Evolutionary conservation across 148 eudicot species (phyloP).

Genomic region (Camellia lanceoleosa): DNA sequence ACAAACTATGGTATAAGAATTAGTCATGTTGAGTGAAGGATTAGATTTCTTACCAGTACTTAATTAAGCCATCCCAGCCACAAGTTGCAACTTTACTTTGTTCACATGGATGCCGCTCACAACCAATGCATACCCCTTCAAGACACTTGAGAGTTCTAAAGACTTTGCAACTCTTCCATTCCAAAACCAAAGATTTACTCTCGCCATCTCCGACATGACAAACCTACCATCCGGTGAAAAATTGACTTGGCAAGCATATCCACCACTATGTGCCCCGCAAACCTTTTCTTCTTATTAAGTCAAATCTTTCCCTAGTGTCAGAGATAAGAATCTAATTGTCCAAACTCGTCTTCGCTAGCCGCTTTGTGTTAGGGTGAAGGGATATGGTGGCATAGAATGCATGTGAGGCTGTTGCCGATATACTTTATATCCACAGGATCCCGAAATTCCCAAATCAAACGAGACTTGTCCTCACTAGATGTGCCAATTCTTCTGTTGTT

Average conservation of each 20-base stretch:
- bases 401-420: slow-evolving; percentile 96
- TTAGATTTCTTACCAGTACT: slow-evolving; percentile 64
- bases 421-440: slow-evolving; percentile 96
- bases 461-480: slow-evolving; percentile 92
- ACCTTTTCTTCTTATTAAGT: slow-evolving; percentile 94
- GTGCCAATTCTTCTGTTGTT: slow-evolving; percentile 92
- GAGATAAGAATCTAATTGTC: slow-evolving; percentile 95
- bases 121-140: slow-evolving; percentile 87
- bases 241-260: too few species aligned
- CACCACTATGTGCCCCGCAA: slow-evolving; percentile 30
- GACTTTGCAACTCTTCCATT: slow-evolving; percentile 95
- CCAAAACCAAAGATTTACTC: slow-evolving; percentile 97
- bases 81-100: slow-evolving; percentile 96
- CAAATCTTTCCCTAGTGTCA: slow-evolving; percentile 85
- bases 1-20: neutral
- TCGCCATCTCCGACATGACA: slow-evolving; percentile 87
- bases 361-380: slow-evolving; percentile 80
- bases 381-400: slow-evolving; percentile 97
- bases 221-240: too few species aligned
- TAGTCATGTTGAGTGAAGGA: neutral
- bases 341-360: slow-evolving; percentile 97
- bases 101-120: slow-evolving; percentile 94
- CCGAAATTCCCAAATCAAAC: slow-evolving; percentile 93
- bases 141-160: slow-evolving; percentile 84
- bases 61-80: slow-evolving; percentile 98